Evolutionary conservation across 192 early-diverging fungal genomes (phyloP), one percentile per base, ranked within the genome.

Genomic region (Pilaira anomala): DNA sequence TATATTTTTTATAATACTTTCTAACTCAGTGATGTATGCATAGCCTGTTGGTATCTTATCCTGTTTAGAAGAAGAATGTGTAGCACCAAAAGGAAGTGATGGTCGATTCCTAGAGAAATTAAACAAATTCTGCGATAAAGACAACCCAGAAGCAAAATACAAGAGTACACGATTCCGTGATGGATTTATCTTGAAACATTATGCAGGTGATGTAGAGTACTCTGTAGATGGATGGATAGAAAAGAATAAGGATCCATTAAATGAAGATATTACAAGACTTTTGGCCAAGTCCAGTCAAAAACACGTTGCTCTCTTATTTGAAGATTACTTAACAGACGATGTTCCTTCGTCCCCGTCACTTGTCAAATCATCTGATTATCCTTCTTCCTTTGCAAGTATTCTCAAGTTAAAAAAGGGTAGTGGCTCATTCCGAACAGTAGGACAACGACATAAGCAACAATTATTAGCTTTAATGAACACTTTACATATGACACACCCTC

Each of bases 161-260:
- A 88, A 92, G 26, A 82, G 76, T 5, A 90, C 91, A 40, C 77
- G 91, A 19, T 97, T 98, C 78, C 85, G 89, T 63, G 80, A 88
- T 61, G 92, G 92, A 1, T 98, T 98, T 62, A 89, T 90, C 25
- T 72, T 98, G 26, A 83, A 89, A 41, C 97, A 98, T 73, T 98
- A 98, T 73, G 97, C 97, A 30, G 96, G 90, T 41, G 85, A 92
- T 61, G 97, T 98, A 28, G 94, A 98, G 67, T 98, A 98, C 69
- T 86, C 79, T 63, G 90, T 88, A 3, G 66, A 78, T 9, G 94
- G 93, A 30, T 98, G 95, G 95, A 78, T 98, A 4, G 92, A 98
- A 77, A 97, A 97, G 82, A 98, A 98, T 84, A 98, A 96, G 75
- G 97, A 98, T 69, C 95, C 72, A 28, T 81, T 98, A 57, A 97